A percentile compares a stretch with the other conserved stretches of the same genome.
phyloP scores from a whole-genome alignment of 2,329 filamentous ascomycete species.

The Aspergillus floridensis region DNA sequence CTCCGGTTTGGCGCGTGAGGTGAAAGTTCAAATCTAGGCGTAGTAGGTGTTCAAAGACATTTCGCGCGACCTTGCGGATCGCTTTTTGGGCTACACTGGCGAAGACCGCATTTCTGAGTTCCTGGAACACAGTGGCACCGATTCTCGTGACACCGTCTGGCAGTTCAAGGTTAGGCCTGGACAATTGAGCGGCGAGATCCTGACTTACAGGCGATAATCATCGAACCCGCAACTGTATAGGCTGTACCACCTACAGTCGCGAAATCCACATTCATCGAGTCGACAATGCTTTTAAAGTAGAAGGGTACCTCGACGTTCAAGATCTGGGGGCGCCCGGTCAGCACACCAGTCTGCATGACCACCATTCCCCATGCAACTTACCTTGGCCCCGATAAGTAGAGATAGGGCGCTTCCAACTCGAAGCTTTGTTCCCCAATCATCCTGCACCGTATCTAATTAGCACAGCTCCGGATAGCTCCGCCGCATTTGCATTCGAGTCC shows the following conservation, averaged over 20 bases:
- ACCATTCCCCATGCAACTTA: slow-evolving; percentile 29
- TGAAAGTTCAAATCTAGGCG: slow-evolving; percentile 91
- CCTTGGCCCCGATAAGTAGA: slow-evolving; percentile 83
- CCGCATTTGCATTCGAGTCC: background rate
- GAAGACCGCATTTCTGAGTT: slow-evolving; percentile 93
- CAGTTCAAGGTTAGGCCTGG: slow-evolving; percentile 13
- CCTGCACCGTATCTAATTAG: slow-evolving; percentile 39
- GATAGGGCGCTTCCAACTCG: slow-evolving; percentile 82
- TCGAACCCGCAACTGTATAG: slow-evolving; percentile 81
- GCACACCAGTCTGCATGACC: slow-evolving; percentile 2
- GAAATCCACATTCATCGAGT: slow-evolving; percentile 96
- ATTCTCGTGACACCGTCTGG: slow-evolving; percentile 80
- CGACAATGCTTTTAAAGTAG: slow-evolving; percentile 97
- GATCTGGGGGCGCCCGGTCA: slow-evolving; percentile 46
- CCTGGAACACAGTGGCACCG: slow-evolving; percentile 84
- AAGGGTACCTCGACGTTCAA: slow-evolving; percentile 98
- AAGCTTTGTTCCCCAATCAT: slow-evolving; percentile 75
- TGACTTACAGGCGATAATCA: slow-evolving; percentile 79
- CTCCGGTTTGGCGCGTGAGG: slow-evolving; percentile 88
- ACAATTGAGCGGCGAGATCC: background rate
- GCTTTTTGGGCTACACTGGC: slow-evolving; percentile 96
- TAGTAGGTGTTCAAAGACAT: slow-evolving; percentile 88
- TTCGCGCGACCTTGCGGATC: slow-evolving; percentile 83
- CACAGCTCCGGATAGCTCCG: slow-evolving; percentile 7
- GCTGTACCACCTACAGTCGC: slow-evolving; percentile 82